Base-by-base conservation (phyloP, 1,139 yeast genomes). In the Wickerhamomyces sp. region DNA sequence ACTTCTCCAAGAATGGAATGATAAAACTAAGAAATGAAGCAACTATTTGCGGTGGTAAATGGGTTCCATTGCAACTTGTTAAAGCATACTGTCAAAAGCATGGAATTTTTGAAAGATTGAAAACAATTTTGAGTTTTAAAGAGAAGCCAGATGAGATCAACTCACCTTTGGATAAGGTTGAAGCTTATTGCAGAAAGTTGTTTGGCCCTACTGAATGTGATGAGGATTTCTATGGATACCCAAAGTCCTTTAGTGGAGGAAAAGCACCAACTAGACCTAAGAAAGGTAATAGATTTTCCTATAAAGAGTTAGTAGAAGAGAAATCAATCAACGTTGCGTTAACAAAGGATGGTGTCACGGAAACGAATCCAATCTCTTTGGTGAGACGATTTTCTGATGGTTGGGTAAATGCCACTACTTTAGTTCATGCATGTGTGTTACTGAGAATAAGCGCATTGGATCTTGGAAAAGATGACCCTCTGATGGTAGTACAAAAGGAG, bases 11-110 rank as follows among this genome's bases (percentile, higher is more conserved):
- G 17, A 39, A 35, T 22, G 34, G 31, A 3, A 36, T 40, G 3
- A 21, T 48, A 13, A 31, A 31, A 10, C 38, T 42, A 5, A 41
- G 41, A 36, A 45, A 47, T 17, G 59, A 55, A 15, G 36, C 35
- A 1, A 45, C 57, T 1, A 35, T 55, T 13, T 49, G 53, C 34
- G 58, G 58, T 21, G 59, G 59, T 1, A 44, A 44, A 28, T 55
- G 59, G 59, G 47, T 49, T 19, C 31, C 40, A 14, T 18, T 34
- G 2, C 28, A 29, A 4, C 40, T 33, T 10, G 59, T 41, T 2
- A 24, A 28, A 14, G 39, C 37, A 12, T 52, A 47, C 33, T 39
- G 49, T 6, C 28, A 17, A n/a, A 43, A 45, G 31, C 54, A 51
- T 25, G 54, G 52, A 1, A 27, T 53, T 14, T 24, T 28, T n/a